Base-by-base conservation (phyloP, 1,284 basidiomycete species). In the Veloboletus limbatus region DNA sequence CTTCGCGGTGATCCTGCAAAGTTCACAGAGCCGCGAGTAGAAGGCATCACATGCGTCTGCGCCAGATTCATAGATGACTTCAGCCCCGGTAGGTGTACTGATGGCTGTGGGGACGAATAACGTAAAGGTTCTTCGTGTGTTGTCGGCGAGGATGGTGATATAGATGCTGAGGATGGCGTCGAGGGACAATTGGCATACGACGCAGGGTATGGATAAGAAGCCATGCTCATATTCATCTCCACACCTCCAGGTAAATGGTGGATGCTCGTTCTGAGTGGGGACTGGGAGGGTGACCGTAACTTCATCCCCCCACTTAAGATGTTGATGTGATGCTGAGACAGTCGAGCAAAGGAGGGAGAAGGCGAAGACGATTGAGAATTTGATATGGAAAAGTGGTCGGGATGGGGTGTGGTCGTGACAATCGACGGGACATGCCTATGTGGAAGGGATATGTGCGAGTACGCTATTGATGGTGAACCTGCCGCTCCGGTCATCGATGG, bases 361-460 rank as follows among this genome's bases (percentile, higher is more conserved):
- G 51, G 36, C 18, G 46, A 49, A 5, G 58, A 40, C 1, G 49
- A 37, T 14, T 43, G 48, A 27, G 47, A 44, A 17, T 48, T 49
- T 39, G 60, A 52, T 42, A 47, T 61, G 44, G 28, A 62, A 51
- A 56, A 60, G 22, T 48, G 63, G 42, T 63, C 61, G 25, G 59
- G 46, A 51, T 58, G 34, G n/a, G 68, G 53, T 27, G 67, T 68
- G 32, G 73, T 65, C 0, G 74, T 74, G 8, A 69, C 59, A 38
- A 56, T 69, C 6, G 72, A 73, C 33, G 68, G 60, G 16, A 70
- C 68, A 58, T 74, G 74, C 27, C 53, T 46, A 27, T 62, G 63
- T 22, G 59, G 37, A 42, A 56, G 43, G 18, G 51, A 41, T 26
- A 45, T 36, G 26, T 56, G 63, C 35, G 62, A 42, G 48, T 47